These are phyloP conservation scores for Epichloe gansuensis DNA, from an alignment of 2,329 filamentous ascomycete species.

Conservation along the genomic window DNA sequence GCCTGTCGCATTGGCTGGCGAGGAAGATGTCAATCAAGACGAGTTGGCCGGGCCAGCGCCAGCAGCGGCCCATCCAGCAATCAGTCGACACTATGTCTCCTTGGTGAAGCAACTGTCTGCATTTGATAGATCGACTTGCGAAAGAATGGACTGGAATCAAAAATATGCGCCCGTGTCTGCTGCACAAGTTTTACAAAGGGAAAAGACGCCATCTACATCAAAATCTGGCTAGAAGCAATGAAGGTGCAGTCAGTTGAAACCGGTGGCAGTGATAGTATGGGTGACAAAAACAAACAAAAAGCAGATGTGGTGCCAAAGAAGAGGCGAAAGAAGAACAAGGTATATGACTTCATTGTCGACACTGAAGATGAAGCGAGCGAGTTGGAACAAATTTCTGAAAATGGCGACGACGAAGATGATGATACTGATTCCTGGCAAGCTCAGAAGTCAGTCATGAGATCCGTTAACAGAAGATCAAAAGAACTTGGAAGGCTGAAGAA, in stretches of 20 bases:
- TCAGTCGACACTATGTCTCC: constrained; percentile 45
- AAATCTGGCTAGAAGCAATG: constrained; percentile 69
- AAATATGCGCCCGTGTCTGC: constrained; percentile 71
- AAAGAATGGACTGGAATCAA: constrained; percentile 61
- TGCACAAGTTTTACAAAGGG: constrained; percentile 64
- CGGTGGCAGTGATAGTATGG: constrained; percentile 27
- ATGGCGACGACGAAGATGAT: constrained; percentile 45
- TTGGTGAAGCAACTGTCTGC: constrained; percentile 56
- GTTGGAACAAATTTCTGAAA: constrained; percentile 56
- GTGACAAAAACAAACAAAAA: constrained; percentile 18
- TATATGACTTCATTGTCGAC: constrained; percentile 70
- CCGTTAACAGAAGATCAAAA: constrained; percentile 26
- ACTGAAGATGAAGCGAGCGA: constrained; percentile 63
- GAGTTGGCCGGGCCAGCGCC: constrained; percentile 17
- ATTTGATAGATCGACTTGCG: constrained; percentile 69
- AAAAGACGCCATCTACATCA: constrained; percentile 56
- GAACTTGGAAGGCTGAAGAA: constrained; percentile 48
- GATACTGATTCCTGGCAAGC: constrained; percentile 23
- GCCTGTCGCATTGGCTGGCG: constrained; percentile 1
- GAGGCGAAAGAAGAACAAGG: constrained; percentile 58
- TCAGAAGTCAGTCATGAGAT: constrained; percentile 44
- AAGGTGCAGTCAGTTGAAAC: constrained; percentile 67
- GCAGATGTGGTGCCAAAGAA: constrained; percentile 32
- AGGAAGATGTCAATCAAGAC: constrained; percentile 21
- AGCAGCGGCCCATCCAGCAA: constrained; percentile 39